A percentile compares a stretch with the other conserved stretches of the same genome.
Conservation (phyloP, 2,329 filamentous ascomycete species). For the Trichophyton mentagrophytes region DNA sequence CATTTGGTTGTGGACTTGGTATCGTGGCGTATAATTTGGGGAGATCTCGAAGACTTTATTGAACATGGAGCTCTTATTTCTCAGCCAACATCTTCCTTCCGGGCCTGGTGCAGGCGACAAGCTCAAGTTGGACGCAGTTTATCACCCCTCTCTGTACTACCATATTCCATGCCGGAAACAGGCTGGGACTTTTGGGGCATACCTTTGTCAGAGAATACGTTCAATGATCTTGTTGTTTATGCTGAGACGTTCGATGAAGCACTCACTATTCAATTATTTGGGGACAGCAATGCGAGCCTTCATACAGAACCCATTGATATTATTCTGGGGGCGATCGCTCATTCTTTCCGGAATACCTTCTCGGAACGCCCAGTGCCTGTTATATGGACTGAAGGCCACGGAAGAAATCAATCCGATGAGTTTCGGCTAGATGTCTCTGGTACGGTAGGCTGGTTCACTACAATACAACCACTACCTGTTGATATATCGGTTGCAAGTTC, state of each 20-base stretch:
- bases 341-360: conserved; percentile 35
- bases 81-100: background rate
- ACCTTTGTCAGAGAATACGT: conserved; percentile 19
- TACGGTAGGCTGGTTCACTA: conserved; percentile 42
- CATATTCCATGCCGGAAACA: conserved; percentile 12
- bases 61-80: background rate
- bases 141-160: conserved; percentile 17
- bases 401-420: conserved; percentile 34
- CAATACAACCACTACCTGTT: conserved; percentile 34
- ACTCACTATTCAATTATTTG: conserved; percentile 20
- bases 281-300: conserved; percentile 22
- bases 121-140: background rate
- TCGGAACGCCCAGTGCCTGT: conserved; percentile 30
- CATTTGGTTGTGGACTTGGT: conserved; percentile 31
- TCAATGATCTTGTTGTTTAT: conserved; percentile 23
- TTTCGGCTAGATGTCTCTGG: conserved; percentile 37
- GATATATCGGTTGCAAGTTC: conserved; percentile 16
- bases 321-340: conserved; percentile 26
- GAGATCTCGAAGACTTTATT: conserved; percentile 28
- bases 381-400: conserved; percentile 39
- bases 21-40: conserved; percentile 29
- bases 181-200: conserved; percentile 28
- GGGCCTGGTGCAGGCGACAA: background rate
- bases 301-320: conserved; percentile 27
- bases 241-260: conserved; percentile 22